Evolutionary conservation across 768 basidiomycete species (phyloP).

Genomic region (Mycena vitilis): DNA sequence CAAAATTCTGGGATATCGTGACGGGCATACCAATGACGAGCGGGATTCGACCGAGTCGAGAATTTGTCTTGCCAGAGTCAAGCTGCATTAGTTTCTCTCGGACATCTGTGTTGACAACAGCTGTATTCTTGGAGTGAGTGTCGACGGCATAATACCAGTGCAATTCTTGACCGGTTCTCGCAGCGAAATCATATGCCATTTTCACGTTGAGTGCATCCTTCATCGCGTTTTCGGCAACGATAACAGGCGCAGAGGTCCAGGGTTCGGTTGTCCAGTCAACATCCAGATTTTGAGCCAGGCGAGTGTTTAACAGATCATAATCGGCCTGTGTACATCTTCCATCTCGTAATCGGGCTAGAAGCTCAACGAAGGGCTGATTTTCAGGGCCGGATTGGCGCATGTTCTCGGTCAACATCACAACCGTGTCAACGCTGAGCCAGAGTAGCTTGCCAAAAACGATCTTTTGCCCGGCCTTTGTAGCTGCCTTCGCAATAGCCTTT

Average conservation of each 20-base stretch:
- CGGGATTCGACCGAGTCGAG: constrained; percentile 37
- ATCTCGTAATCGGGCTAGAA: too few species aligned
- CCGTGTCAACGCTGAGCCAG: constrained; percentile 25
- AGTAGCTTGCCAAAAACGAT: constrained; percentile 24
- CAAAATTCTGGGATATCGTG: constrained; percentile 42
- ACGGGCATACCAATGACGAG: constrained; percentile 48
- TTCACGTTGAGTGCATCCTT: constrained; percentile 43
- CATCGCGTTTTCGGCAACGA: constrained; percentile 39
- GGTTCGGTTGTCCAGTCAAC: background rate
- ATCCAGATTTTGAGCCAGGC: constrained; percentile 4
- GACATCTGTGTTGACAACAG: background rate
- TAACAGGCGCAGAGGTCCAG: constrained; percentile 38
- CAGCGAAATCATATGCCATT: constrained; percentile 33
- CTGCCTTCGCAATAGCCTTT: background rate
- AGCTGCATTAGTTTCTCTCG: constrained; percentile 15
- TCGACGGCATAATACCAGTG: constrained; percentile 38
- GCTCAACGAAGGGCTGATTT: constrained; percentile 8
- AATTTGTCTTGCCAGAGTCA: constrained; percentile 37
- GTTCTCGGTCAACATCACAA: constrained; percentile 23
- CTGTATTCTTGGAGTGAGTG: background rate
- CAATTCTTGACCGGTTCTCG: background rate
- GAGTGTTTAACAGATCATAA: constrained; percentile 25
- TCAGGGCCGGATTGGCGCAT: constrained; percentile 19
- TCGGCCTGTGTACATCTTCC: constrained; percentile 36
- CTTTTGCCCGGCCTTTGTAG: background rate